Evolutionary conservation across 305 asterid species (phyloP), one percentile per base, ranked within the genome.

Genomic region (Salvia sclarea): DNA sequence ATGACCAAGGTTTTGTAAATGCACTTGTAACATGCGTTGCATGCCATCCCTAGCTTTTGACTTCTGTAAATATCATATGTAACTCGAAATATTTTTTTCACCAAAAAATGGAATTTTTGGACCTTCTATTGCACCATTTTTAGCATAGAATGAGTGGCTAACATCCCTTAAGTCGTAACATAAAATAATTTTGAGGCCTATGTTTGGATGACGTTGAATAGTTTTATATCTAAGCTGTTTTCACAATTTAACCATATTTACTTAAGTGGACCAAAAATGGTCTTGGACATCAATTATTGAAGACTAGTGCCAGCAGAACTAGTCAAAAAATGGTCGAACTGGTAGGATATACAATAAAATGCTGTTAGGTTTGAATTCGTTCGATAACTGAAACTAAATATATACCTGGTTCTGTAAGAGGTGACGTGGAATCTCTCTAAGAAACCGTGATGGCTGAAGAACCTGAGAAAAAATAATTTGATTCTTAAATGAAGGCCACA

Each of bases 381-480:
- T 59, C 24, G 61, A 48, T 31, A 66, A 35, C 24, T 52, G 63
- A 47, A 73, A 66, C 64, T 47, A 66, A 63, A 53, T 38, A 8
- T 69, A 3, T 66, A 94, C 99, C 86, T 83, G 80, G 77, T 77
- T 77, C 74, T 91, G 96, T 64, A 80, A 78, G 56, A 94, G 88
- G 84, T 81, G 91, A 57, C 28, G 77, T 50, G 99, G 99, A 80
- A 94, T 87, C 84, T 94, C 97, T 84, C 88, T 83, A 64, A 94
- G 80, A 79, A 94, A 94, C 62, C 99, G 88, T 43, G 99, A 94
- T 76, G 99, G 96, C 76, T 87, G 97, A 78, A 94, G 86, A 84
- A 87, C 84, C 99, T 91, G 86, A 77, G 80, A 78, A 73, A 66
- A 72, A 74, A 69, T 25, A 52, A 20, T 45, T 24, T 61, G 76